phyloP scores from a whole-genome alignment of 306 rosid species.

The Vachellia pachyceras region DNA sequence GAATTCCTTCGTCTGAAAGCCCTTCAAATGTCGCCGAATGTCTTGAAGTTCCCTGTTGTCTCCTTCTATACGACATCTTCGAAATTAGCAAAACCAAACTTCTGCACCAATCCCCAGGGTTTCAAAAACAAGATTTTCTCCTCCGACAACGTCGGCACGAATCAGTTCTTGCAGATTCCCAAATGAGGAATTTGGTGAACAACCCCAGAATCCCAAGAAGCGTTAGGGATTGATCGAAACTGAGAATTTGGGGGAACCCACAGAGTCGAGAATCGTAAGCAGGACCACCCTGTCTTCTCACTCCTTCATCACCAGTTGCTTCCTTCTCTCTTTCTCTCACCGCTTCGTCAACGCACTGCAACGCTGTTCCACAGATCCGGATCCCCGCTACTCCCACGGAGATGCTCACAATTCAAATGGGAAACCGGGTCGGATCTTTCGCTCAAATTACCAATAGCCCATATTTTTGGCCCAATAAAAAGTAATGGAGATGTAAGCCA shows the following conservation, averaged over 20 bases:
- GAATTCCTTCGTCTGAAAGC: constrained; percentile 17
- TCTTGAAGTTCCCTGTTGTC: constrained; percentile 53
- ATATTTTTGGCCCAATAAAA: neutral
- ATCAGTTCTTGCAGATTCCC: neutral
- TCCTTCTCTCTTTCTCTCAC: neutral
- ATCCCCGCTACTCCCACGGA: neutral
- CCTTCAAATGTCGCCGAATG: constrained; percentile 36
- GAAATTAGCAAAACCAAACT: neutral
- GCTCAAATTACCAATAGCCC: neutral
- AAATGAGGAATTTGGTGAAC: neutral
- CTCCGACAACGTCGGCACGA: too few relatives aligned
- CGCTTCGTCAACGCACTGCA: neutral
- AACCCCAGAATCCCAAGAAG: constrained; percentile 2
- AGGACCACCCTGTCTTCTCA: constrained; percentile 1
- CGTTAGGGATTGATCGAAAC: neutral
- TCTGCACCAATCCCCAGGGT: neutral
- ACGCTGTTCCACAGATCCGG: neutral
- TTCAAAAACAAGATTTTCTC: neutral
- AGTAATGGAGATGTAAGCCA: neutral
- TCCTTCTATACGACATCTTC: constrained; percentile 79
- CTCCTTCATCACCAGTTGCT: neutral
- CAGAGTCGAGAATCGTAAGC: neutral
- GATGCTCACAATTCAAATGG: neutral
- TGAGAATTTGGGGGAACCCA: neutral
- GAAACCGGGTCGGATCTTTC: too few relatives aligned